These are phyloP conservation scores for Leccinum longicurvipes DNA, from an alignment of 768 basidiomycete species.

Conservation along the genomic window DNA sequence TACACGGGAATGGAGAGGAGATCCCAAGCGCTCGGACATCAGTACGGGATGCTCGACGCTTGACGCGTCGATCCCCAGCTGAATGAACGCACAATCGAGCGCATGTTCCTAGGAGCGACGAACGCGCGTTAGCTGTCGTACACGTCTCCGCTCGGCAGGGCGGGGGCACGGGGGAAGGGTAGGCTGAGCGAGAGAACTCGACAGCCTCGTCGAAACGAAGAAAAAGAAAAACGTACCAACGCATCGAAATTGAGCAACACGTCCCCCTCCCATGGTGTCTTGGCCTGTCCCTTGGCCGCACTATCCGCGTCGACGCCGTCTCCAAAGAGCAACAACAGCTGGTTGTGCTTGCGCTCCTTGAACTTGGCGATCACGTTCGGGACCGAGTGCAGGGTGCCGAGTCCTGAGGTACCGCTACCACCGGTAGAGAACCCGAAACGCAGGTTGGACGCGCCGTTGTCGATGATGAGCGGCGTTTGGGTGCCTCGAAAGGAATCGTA, in stretches of 20 bases:
- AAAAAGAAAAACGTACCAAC: slow-evolving; percentile 57
- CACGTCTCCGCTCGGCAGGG: neutral
- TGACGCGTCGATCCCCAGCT: slow-evolving; percentile 76
- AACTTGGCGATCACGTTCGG: slow-evolving; percentile 81
- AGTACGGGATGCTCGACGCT: slow-evolving; percentile 83
- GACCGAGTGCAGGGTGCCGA: slow-evolving; percentile 48
- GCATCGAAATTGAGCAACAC: slow-evolving; percentile 89
- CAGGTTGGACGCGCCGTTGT: slow-evolving; percentile 82
- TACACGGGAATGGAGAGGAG: slow-evolving; percentile 84
- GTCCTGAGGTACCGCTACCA: slow-evolving; percentile 4
- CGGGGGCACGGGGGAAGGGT: too few relatives aligned
- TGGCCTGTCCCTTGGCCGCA: slow-evolving; percentile 72
- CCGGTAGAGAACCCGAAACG: slow-evolving; percentile 81
- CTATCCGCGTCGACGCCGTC: slow-evolving; percentile 85
- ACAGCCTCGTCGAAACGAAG: neutral
- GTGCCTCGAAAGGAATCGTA: slow-evolving; percentile 51
- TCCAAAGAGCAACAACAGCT: slow-evolving; percentile 83
- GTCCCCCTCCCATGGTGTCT: slow-evolving; percentile 92
- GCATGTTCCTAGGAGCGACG: slow-evolving; percentile 79
- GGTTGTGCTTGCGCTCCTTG: slow-evolving; percentile 84
- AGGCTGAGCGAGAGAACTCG: too few relatives aligned
- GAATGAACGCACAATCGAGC: slow-evolving; percentile 87
- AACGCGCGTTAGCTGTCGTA: neutral
- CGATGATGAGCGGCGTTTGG: slow-evolving; percentile 72
- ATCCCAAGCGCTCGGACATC: slow-evolving; percentile 90